phyloP scores from a whole-genome alignment of 2,329 filamentous ascomycete genomes.

The Colletotrichum noveboracense region DNA sequence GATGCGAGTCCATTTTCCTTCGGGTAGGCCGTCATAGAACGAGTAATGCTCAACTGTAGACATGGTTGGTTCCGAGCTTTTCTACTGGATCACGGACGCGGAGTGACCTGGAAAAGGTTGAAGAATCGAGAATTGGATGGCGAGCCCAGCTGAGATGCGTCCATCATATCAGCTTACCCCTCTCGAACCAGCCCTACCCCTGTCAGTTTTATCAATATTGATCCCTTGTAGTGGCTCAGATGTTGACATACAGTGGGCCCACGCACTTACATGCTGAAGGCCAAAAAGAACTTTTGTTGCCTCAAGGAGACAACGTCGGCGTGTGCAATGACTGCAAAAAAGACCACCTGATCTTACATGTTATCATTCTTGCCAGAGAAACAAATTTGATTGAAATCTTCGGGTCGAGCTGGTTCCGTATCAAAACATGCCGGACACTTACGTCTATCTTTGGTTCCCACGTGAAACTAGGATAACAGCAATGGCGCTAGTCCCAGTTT shows the following conservation, averaged over 20 bases:
- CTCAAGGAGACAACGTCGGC: not conserved
- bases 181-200: not conserved
- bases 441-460: not conserved
- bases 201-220: not conserved
- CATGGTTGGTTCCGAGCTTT: not conserved
- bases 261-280: not conserved
- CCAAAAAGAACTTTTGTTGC: not conserved
- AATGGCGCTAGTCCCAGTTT: not conserved
- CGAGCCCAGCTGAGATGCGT: not conserved
- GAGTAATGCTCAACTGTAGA: not conserved
- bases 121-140: not conserved
- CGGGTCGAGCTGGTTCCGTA: not conserved
- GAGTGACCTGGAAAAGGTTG: not conserved
- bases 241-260: not conserved
- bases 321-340: not conserved
- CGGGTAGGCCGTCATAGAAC: not conserved
- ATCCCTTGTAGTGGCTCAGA: not conserved
- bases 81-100: not conserved
- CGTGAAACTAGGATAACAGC: not conserved
- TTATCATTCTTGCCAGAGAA: not conserved
- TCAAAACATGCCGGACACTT: not conserved
- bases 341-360: rapidly evolving
- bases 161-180: not conserved
- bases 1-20: not conserved
- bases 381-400: not conserved